phyloP scores from a whole-genome alignment of 441 rosid genomes.

The Gossypium gossypioides region DNA sequence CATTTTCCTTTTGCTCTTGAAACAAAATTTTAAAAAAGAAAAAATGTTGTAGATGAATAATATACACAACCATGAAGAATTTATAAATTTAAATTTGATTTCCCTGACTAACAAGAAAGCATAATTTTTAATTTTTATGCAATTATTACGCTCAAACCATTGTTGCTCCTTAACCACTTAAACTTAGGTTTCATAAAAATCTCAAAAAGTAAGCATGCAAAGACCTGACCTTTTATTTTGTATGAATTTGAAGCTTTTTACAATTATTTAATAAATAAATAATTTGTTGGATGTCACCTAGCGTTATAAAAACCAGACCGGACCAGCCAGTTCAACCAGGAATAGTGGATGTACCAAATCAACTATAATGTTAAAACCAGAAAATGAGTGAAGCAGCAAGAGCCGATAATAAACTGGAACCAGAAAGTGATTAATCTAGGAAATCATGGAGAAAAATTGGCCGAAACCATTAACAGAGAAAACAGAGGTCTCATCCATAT shows the following conservation, averaged over 20 bases:
- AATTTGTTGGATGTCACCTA: neutral
- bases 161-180: neutral
- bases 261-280: neutral
- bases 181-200: neutral
- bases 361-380: too few relatives aligned
- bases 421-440: too few relatives aligned
- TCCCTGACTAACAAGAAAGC: neutral
- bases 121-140: neutral
- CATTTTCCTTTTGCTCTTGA: neutral
- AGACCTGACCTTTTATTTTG: neutral
- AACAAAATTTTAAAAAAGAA: neutral
- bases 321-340: too few relatives aligned
- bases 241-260: neutral
- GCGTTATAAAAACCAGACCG: neutral
- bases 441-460: too few relatives aligned
- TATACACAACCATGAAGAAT: neutral
- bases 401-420: too few relatives aligned
- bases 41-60: neutral
- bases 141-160: neutral
- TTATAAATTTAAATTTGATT: neutral
- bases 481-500: too few relatives aligned
- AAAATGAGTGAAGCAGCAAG: too few relatives aligned
- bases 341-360: too few relatives aligned
- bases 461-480: too few relatives aligned
- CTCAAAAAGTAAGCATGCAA: neutral